Evolutionary conservation across 2,329 filamentous ascomycete genomes (phyloP), one percentile per base, ranked within the genome.

Genomic region (Scytalidium sp.): DNA sequence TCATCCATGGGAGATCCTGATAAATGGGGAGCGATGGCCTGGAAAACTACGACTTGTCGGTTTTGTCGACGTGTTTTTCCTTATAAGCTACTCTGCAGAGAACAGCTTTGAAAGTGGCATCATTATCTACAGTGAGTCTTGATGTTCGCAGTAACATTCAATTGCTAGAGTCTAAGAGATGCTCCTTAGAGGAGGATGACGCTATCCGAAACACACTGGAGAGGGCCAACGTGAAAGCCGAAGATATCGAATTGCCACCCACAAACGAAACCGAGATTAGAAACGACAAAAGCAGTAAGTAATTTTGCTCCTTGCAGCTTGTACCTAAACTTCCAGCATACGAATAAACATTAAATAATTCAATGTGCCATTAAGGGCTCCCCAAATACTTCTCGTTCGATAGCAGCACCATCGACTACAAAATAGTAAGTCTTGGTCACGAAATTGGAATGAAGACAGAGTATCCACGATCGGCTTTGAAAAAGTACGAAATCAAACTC

Each of bases 31-130:
- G 44, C 53, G 58, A 29, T 66, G 60, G 63, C 55, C 58, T n/a
- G 65, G 65, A 13, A 66, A 62, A 50, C 49, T 66, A 36, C 64
- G 64, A 20, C 55, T 67, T n/a, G 56, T 67, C n/a, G 65, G 64
- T 7, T 67, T 67, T 43, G 63, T 68, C 22, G 65, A 67, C 45
- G 56, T 63, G 3, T 64, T 67, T 50, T 67, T 65, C 45, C 58
- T 68, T 32, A 63, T 68, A 17, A 63, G 63, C 43, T 68, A 67
- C 52, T 65, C 64, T 2, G 62, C 58, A 5, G 56, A 60, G 11
- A 56, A 60, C 22, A 57, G 64, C 3, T 67, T 68, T 50, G 59
- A 67, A 25, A 56, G 60, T 23, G 64, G 64, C 7, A 59, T 66
- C 29, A 51, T 64, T 17, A 57, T 64, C 19, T 63, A 63, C 51